A percentile compares a stretch with the other conserved stretches of the same genome.
phyloP scores from a whole-genome alignment of 73 alveolate species.

The Paramecium pentaurelia region DNA sequence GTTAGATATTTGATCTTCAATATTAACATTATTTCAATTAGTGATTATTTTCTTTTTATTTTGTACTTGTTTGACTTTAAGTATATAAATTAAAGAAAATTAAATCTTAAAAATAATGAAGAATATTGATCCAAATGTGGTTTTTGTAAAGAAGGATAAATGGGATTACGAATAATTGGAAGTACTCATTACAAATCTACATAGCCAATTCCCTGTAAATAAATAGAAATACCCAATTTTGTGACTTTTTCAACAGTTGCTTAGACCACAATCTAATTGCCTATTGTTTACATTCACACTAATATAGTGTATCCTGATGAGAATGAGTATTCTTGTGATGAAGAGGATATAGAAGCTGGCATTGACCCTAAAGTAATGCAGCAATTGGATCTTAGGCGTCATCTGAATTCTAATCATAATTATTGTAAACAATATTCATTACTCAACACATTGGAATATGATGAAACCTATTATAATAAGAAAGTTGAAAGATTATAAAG shows the following conservation, averaged over 20 bases:
- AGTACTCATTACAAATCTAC: not conserved
- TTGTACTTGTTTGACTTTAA: not conserved
- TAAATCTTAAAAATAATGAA: not conserved
- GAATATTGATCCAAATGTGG: conserved; percentile 27
- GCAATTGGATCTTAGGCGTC: not conserved
- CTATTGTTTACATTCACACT: not conserved
- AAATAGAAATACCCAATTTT: not conserved
- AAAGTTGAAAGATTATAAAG: not conserved
- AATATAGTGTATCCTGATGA: conserved; percentile 48
- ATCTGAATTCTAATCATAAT: not conserved
- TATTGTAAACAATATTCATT: not conserved
- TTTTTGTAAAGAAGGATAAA: not conserved
- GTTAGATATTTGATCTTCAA: not conserved
- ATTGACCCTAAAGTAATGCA: not conserved
- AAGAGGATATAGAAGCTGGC: not conserved
- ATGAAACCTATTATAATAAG: not conserved
- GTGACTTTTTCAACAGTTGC: not conserved
- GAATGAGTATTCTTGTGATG: conserved; percentile 41
- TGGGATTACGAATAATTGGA: not conserved
- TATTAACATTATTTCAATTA: not conserved
- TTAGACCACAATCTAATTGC: not conserved
- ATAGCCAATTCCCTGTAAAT: not conserved
- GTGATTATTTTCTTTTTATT: not conserved
- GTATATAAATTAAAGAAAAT: not conserved
- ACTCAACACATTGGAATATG: not conserved